Evolutionary conservation across 2,329 filamentous ascomycete species (phyloP).

Genomic region (Didymella arachidicola): DNA sequence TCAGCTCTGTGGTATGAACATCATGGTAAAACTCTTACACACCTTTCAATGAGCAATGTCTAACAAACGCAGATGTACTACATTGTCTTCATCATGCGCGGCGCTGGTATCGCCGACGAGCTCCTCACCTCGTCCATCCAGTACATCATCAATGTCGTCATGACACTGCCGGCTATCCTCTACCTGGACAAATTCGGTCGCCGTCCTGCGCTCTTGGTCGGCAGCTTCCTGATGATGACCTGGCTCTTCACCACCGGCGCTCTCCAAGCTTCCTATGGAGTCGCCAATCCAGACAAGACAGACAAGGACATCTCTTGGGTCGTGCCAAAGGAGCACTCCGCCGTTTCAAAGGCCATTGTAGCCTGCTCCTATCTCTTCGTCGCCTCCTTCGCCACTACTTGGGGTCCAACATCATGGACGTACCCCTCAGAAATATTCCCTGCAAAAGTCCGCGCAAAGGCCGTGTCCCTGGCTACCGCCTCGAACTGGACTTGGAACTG

Average conservation of each 20-base stretch:
- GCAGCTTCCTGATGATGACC: conserved; percentile 65
- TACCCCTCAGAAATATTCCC: conserved; percentile 53
- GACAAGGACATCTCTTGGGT: conserved; percentile 64
- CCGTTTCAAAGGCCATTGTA: conserved; percentile 63
- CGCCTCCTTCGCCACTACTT: conserved; percentile 55
- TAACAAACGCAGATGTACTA: conserved; percentile 53
- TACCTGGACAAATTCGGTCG: conserved; percentile 68
- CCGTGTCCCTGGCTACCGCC: conserved; percentile 51
- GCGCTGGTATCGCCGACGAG: conserved; percentile 63
- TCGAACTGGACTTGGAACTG: conserved; percentile 53
- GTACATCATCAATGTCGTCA: conserved; percentile 69
- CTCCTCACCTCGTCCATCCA: conserved; percentile 69
- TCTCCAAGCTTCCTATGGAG: conserved; percentile 66
- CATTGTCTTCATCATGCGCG: conserved; percentile 68
- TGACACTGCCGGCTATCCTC: conserved; percentile 67
- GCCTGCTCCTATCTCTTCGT: conserved; percentile 56
- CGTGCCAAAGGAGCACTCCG: conserved; percentile 59
- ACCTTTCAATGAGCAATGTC: neutral
- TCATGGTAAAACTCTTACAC: neutral
- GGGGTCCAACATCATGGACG: conserved; percentile 49
- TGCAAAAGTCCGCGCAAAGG: conserved; percentile 52
- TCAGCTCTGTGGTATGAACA: conserved; percentile 62
- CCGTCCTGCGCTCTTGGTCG: conserved; percentile 63
- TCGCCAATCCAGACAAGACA: conserved; percentile 42
- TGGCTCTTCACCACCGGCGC: conserved; percentile 67